phyloP scores from a whole-genome alignment of 139 green algal genomes.

The Edaphochlamys debaryana region DNA sequence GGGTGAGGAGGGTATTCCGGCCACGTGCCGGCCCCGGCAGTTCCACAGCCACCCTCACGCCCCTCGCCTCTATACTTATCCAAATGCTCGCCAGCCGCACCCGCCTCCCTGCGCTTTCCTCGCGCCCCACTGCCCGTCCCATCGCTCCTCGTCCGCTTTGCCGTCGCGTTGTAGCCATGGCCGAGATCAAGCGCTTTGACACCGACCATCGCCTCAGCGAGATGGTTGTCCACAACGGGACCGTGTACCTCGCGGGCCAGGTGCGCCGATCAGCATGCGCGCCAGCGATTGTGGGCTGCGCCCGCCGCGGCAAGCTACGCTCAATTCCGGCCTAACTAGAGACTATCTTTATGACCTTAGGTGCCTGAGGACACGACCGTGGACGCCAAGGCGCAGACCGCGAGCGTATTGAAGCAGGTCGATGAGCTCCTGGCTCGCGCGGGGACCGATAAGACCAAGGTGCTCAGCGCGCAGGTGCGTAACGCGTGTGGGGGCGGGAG shows the following conservation, averaged over 20 bases:
- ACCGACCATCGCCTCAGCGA: not conserved
- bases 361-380: constrained; percentile 33
- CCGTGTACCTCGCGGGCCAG: constrained; percentile 38
- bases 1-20: too few species aligned
- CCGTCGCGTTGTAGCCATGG: constrained; percentile 35
- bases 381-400: constrained; percentile 43
- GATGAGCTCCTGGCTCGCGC: constrained; percentile 43
- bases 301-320: not conserved
- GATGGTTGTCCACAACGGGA: constrained; percentile 22
- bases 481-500: not conserved
- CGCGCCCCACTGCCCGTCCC: too few species aligned
- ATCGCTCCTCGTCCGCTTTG: too few species aligned
- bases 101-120: too few species aligned
- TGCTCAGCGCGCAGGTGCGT: constrained; percentile 22
- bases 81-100: too few species aligned
- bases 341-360: not conserved
- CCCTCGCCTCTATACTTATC: too few species aligned
- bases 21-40: too few species aligned
- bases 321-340: not conserved
- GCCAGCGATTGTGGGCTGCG: not conserved
- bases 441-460: constrained; percentile 45
- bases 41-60: too few species aligned
- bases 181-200: constrained; percentile 27
- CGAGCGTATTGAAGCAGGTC: constrained; percentile 23
- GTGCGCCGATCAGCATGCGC: not conserved